Conservation (phyloP, 2,329 filamentous ascomycete genomes). For the Ophiostoma montium region DNA sequence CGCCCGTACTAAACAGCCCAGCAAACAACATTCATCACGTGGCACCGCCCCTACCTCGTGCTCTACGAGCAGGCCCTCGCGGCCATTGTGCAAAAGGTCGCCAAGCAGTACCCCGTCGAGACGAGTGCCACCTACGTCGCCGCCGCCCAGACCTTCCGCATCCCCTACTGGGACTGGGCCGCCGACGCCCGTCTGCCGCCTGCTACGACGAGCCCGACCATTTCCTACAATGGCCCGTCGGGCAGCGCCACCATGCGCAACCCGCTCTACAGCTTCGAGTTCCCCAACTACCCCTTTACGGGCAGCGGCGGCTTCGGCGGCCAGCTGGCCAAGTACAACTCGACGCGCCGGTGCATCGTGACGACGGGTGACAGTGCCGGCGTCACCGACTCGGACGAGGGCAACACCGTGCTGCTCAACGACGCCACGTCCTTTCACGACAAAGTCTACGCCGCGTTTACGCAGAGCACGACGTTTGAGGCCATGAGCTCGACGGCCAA, state of each 20-base stretch:
- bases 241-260: slow-evolving; percentile 25
- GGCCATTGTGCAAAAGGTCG: slow-evolving; percentile 30
- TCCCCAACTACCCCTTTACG: slow-evolving; percentile 26
- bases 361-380: slow-evolving; percentile 23
- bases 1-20: slow-evolving; percentile 18
- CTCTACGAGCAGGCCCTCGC: slow-evolving; percentile 44
- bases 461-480: slow-evolving; percentile 23
- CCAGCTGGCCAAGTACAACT: slow-evolving; percentile 17
- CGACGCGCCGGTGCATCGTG: slow-evolving; percentile 27
- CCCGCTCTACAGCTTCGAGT: slow-evolving; percentile 37
- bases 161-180: slow-evolving; percentile 44
- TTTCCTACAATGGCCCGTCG: slow-evolving; percentile 15
- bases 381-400: slow-evolving; percentile 22
- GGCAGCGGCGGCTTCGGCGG: slow-evolving; percentile 19
- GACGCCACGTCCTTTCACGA: slow-evolving; percentile 18
- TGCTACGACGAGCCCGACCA: slow-evolving; percentile 19
- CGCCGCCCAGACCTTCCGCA: slow-evolving; percentile 32
- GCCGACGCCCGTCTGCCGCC: slow-evolving; percentile 27
- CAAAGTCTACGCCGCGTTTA: slow-evolving; percentile 26
- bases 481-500: slow-evolving; percentile 27
- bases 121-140: slow-evolving; percentile 24
- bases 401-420: slow-evolving; percentile 12
- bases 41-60: slow-evolving; percentile 42
- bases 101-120: slow-evolving; percentile 26
- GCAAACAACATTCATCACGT: slow-evolving; percentile 35